A percentile compares a stretch with the other conserved stretches of the same genome.
Conservation (phyloP, 2,329 filamentous ascomycete species). For the Fusarium dimerum region DNA sequence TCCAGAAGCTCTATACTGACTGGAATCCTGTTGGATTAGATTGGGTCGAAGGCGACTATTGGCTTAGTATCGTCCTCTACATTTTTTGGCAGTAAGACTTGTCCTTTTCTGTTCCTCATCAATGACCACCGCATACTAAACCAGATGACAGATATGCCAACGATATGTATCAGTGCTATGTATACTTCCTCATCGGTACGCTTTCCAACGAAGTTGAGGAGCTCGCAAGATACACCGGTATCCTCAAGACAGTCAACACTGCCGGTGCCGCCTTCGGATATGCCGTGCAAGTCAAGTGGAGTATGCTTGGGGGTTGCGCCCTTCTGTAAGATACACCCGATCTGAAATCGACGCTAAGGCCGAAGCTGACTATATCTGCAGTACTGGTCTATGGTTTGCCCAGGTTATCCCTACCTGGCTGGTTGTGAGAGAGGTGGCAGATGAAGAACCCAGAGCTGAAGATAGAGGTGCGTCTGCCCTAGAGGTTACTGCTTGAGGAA, state of each 20-base stretch:
- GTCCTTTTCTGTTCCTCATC: neutral
- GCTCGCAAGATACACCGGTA: neutral
- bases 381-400: neutral
- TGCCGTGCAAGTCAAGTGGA: neutral
- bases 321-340: neutral
- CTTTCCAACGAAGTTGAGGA: neutral
- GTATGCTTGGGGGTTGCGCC: neutral
- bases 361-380: neutral
- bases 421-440: neutral
- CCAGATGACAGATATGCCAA: neutral
- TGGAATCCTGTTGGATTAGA: neutral
- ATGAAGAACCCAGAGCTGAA: neutral
- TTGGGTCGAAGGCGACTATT: neutral
- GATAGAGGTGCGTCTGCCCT: too few relatives aligned
- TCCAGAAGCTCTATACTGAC: neutral
- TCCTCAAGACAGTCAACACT: slow-evolving; percentile 1
- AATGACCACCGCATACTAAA: neutral
- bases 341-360: too few relatives aligned
- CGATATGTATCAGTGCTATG: slow-evolving; percentile 1
- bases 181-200: neutral
- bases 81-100: neutral
- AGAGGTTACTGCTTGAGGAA: too few relatives aligned
- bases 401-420: neutral
- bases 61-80: neutral
- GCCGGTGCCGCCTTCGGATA: neutral